Base-by-base conservation (phyloP, 23 red algal species). In the Gracilaria caudata region DNA sequence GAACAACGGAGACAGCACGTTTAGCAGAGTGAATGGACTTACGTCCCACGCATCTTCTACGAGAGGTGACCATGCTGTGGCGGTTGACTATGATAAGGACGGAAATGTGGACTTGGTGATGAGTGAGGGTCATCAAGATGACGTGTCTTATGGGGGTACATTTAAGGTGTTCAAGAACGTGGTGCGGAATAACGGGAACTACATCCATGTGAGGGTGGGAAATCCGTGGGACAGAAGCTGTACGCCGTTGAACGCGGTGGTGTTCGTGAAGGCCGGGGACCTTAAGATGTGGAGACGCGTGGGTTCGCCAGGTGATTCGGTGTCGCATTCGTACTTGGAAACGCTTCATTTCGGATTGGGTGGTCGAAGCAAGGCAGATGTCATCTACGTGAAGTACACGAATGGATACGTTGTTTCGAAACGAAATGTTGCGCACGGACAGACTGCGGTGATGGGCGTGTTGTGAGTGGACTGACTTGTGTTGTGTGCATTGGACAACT, bases 291-390 rank as follows among this genome's bases (percentile, higher is more conserved):
- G 44, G 53, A 41, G 84, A 44, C 82, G 91, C 16, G 82, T 94
- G 35, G 91, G 84, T 28, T 87, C 83, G 2, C 78, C 73, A 0
- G 91, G 91, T 20, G 51, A 75, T 38, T 68, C 63, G 23, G 66
- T 73, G 20, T 59, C 70, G 5, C 56, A 78, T 21, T 87, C 81
- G 14, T 85, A 87, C 44, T 11, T 94, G 28, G 70, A 87, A 44
- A 86, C 74, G 34, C 46, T 94, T 21, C 91, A 94, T 29, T 94
- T 94, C 71, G 91, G 91, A 46, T 33, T 94, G 41, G 91, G 91
- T 12, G 8, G 29, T 19, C 53, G 51, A 46, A 77, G 73, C 5
- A 44, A 46, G 39, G 65, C 70, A 6, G 85, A 78, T 32, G 40
- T 30, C 0, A 56, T 89, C 60, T 73, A 36, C 17, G 85, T 89